phyloP scores from a whole-genome alignment of 1,284 basidiomycete genomes.

The Austropuccinia psidii region DNA sequence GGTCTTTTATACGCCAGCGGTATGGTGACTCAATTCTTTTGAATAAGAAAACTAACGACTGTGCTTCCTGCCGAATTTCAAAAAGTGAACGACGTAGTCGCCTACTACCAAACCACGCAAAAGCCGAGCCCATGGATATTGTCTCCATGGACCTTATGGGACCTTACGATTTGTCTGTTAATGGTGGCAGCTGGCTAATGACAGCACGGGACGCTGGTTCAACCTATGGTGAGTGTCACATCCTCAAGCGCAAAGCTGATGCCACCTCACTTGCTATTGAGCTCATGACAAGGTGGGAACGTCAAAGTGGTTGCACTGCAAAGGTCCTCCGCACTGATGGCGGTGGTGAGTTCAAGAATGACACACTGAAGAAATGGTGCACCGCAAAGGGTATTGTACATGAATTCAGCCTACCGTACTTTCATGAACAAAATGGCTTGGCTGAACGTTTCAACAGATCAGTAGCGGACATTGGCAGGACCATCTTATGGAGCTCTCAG shows the following conservation, averaged over 20 bases:
- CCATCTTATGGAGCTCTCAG: background rate
- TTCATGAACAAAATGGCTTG: background rate
- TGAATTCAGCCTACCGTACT: background rate
- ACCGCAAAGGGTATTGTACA: background rate
- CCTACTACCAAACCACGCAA: too few species aligned
- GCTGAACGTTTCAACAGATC: background rate
- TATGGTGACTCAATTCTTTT: too few species aligned
- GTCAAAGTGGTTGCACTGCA: background rate
- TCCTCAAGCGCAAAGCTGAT: background rate
- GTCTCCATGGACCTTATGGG: slow-evolving; percentile 7
- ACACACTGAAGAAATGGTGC: background rate
- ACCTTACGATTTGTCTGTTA: background rate
- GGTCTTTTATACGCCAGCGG: too few species aligned
- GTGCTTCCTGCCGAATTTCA: too few species aligned
- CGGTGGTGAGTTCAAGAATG: background rate
- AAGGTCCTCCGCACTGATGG: background rate
- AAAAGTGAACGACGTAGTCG: too few species aligned
- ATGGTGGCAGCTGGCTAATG: background rate
- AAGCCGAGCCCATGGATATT: too few species aligned
- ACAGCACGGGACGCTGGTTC: background rate
- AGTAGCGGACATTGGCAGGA: background rate
- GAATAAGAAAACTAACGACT: too few species aligned
- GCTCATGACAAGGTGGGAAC: background rate
- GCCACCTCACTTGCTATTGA: background rate
- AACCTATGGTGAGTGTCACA: background rate